Conservation (phyloP, 306 rosid species). For the Castanospermum australe region DNA sequence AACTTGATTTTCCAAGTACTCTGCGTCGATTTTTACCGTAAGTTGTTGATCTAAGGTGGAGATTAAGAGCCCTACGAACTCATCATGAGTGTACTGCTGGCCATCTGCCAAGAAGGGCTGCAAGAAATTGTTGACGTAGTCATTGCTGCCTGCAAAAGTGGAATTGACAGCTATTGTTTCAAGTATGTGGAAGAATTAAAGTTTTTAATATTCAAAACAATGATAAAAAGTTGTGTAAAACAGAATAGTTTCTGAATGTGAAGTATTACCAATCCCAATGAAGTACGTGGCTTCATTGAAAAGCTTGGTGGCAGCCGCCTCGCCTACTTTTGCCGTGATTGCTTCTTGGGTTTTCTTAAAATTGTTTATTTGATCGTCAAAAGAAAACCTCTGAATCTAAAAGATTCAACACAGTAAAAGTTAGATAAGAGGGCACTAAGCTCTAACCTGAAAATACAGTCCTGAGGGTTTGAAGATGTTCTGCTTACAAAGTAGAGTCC, state of each 20-base stretch:
- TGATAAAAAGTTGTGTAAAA: conserved; percentile 23
- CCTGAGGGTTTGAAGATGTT: background rate
- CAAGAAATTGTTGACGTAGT: conserved; percentile 84
- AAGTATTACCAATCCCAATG: conserved; percentile 68
- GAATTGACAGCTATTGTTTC: background rate
- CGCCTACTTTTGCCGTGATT: conserved; percentile 54
- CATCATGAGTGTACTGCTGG: conserved; percentile 84
- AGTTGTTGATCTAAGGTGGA: conserved; percentile 60
- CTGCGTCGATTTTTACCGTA: conserved; percentile 24
- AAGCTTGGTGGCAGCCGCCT: conserved; percentile 52
- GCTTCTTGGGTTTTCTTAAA: conserved; percentile 54
- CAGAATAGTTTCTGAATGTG: background rate
- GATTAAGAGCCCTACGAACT: conserved; percentile 53
- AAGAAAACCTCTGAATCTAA: conserved; percentile 72
- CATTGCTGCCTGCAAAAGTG: conserved; percentile 70
- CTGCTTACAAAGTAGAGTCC: conserved; percentile 75
- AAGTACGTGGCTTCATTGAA: conserved; percentile 65
- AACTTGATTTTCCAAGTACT: background rate
- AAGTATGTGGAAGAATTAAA: background rate
- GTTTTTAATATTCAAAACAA: conserved; percentile 16
- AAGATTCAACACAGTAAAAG: background rate
- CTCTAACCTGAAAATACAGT: background rate
- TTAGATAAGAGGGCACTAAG: background rate
- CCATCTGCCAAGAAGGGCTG: conserved; percentile 79
- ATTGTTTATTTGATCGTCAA: conserved; percentile 70